Percentiles rank a stretch among this genome's conserved stretches.
These are phyloP conservation scores for Ettlia oleoabundans DNA, from an alignment of 139 green algal species.

Conservation along the genomic window DNA sequence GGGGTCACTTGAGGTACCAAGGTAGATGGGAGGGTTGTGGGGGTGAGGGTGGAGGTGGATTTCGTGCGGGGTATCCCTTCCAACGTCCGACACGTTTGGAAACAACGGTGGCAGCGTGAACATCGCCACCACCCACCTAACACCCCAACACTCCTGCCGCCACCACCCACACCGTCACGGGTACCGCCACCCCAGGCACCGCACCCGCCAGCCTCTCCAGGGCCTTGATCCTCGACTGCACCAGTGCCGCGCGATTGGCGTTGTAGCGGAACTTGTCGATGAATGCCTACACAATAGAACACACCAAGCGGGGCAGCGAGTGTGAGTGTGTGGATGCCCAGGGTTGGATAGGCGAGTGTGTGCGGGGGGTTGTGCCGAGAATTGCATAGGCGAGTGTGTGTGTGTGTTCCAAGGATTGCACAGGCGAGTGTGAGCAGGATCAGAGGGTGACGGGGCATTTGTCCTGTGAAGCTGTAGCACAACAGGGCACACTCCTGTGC, in stretches of 20 bases:
- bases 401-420: no score
- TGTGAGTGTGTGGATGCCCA: not conserved
- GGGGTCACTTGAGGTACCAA: conserved; percentile 45
- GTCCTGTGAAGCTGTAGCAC: no score
- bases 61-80: no score
- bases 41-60: not conserved
- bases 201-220: conserved; percentile 82
- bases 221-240: conserved; percentile 95
- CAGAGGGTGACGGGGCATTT: no score
- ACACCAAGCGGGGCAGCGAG: not conserved
- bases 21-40: not conserved
- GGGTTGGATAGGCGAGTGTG: no score
- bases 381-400: no score
- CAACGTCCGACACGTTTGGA: no score
- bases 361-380: no score
- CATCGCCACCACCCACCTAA: not conserved
- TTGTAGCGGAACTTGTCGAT: conserved; percentile 96
- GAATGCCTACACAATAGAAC: conserved; percentile 68
- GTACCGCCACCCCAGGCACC: not conserved
- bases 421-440: no score
- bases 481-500: not conserved
- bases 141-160: not conserved
- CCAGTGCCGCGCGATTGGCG: conserved; percentile 87
- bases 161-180: not conserved
- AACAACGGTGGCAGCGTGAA: no score